Conservation (phyloP, 2,329 filamentous ascomycete genomes). For the Akanthomyces lecanii region DNA sequence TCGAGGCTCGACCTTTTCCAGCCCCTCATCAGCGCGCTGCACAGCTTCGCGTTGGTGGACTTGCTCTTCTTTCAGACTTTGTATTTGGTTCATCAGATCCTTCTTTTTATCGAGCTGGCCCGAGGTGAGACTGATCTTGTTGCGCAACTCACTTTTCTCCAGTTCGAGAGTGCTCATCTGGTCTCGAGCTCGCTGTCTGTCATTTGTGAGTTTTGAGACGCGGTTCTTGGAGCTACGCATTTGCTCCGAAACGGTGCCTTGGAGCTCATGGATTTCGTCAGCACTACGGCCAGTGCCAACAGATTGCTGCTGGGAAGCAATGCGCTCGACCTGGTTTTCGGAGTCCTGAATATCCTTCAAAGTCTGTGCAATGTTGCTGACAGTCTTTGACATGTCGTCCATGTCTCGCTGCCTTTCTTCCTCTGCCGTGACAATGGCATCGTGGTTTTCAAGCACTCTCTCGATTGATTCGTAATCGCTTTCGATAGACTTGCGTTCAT, state of each 20-base stretch:
- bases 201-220: conserved; percentile 61
- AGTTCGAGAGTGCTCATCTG: conserved; percentile 69
- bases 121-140: conserved; percentile 64
- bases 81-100: conserved; percentile 65
- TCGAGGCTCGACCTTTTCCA: conserved; percentile 70
- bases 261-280: conserved; percentile 78
- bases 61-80: conserved; percentile 66
- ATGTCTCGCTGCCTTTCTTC: conserved; percentile 66
- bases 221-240: conserved; percentile 59
- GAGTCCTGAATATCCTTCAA: conserved; percentile 67
- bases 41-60: conserved; percentile 66
- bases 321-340: conserved; percentile 67
- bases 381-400: conserved; percentile 70
- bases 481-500: conserved; percentile 59
- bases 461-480: conserved; percentile 58
- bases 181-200: conserved; percentile 67
- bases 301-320: conserved; percentile 71
- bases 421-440: conserved; percentile 60
- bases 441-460: conserved; percentile 61
- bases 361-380: conserved; percentile 70
- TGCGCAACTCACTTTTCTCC: conserved; percentile 69
- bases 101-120: conserved; percentile 80
- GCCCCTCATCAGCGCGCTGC: conserved; percentile 64
- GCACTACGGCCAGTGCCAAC: conserved; percentile 62
- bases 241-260: conserved; percentile 63